These are phyloP conservation scores for Termitomyces sp. DNA, from an alignment of 768 basidiomycete species.

Conservation along the genomic window DNA sequence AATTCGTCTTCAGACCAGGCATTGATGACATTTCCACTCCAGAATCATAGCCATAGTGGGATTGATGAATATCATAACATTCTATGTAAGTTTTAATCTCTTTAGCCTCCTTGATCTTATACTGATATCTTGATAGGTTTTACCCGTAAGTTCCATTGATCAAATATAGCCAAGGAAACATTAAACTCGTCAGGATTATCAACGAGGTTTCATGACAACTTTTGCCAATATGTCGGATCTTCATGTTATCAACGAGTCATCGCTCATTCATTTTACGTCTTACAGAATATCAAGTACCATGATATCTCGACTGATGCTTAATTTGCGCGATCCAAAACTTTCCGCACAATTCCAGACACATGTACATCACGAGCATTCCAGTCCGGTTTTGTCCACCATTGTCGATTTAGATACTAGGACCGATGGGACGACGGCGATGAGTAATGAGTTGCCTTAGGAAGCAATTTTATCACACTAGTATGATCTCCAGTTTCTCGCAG, in stretches of 20 bases:
- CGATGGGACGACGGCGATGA: neutral
- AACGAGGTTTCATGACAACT: conserved; percentile 18
- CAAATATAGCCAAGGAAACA: neutral
- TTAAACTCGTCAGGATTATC: conserved; percentile 7
- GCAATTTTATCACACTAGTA: neutral
- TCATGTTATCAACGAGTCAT: neutral
- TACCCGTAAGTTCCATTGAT: conserved; percentile 7
- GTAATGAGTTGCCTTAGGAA: neutral
- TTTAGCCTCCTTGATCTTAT: neutral
- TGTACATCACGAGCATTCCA: conserved; percentile 6
- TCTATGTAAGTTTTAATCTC: conserved; percentile 15
- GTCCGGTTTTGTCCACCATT: conserved; percentile 17
- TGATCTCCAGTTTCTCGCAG: neutral
- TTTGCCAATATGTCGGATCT: conserved; percentile 18
- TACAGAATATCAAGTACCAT: conserved; percentile 24
- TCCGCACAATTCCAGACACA: neutral
- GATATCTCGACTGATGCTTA: conserved; percentile 28
- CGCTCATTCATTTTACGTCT: neutral
- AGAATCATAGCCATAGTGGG: conserved; percentile 19
- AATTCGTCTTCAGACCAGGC: neutral
- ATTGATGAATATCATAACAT: conserved; percentile 18
- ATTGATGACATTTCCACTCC: neutral
- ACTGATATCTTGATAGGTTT: conserved; percentile 7
- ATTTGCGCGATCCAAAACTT: conserved; percentile 25
- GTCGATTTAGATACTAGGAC: conserved; percentile 13